Conservation (phyloP, 371 early-diverging fungal species). For the Funneliformis caledonium region DNA sequence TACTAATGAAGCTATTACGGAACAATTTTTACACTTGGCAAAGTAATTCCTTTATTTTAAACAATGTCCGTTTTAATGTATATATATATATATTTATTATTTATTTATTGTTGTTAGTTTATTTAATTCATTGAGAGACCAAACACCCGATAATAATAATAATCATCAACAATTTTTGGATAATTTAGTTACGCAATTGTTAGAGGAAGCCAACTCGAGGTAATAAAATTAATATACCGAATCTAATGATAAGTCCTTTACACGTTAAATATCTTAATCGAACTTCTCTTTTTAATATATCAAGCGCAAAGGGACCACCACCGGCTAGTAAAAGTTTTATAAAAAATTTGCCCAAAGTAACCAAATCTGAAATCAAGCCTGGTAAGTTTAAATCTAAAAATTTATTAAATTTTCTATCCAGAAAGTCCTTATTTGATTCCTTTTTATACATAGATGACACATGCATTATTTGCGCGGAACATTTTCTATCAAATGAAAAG, state of each 20-base stretch:
- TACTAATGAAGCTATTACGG: neutral
- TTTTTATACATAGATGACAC: constrained; percentile 45
- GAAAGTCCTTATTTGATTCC: too few relatives aligned
- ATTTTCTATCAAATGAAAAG: constrained; percentile 48
- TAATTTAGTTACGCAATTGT: constrained; percentile 59
- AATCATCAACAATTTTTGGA: constrained; percentile 60
- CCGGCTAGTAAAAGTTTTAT: constrained; percentile 69
- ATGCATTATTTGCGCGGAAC: constrained; percentile 74
- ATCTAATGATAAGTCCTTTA: neutral
- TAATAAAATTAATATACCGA: constrained; percentile 24
- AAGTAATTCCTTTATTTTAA: neutral
- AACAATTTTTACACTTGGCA: constrained; percentile 5
- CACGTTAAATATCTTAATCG: neutral
- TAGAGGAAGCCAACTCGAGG: constrained; percentile 65
- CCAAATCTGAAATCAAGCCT: constrained; percentile 44
- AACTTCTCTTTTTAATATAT: neutral
- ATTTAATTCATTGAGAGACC: neutral
- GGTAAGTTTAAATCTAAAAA: constrained; percentile 41
- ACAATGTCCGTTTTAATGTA: neutral
- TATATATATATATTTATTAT: neutral
- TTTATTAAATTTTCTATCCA: neutral
- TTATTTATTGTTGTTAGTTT: neutral
- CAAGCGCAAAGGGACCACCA: constrained; percentile 57
- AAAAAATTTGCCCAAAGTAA: constrained; percentile 52
- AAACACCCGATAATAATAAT: constrained; percentile 42